A percentile compares a stretch with the other conserved stretches of the same genome.
phyloP scores from a whole-genome alignment of 306 rosid genomes.

The Vigna reflexopilosa region DNA sequence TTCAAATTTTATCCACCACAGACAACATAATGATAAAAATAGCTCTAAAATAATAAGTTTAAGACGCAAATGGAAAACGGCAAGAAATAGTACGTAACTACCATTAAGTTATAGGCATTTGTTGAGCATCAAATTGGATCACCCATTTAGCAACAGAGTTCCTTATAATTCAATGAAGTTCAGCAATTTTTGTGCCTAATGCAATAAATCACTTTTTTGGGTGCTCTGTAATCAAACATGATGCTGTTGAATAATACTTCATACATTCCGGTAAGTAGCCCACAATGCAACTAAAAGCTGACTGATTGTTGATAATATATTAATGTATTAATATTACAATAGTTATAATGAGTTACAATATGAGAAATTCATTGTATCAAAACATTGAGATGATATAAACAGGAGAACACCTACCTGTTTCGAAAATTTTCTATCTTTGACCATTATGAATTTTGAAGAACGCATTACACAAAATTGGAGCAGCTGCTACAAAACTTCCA shows the following conservation, averaged over 20 bases:
- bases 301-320: neutral
- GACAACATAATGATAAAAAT: no score
- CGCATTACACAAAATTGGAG: constrained; percentile 16
- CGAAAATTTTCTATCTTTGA: neutral
- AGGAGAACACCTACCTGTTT: constrained; percentile 23
- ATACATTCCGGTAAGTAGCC: neutral
- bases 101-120: no score
- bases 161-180: neutral
- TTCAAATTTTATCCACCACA: no score
- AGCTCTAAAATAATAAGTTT: no score
- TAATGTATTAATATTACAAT: constrained; percentile 6
- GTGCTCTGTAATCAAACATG: neutral
- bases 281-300: neutral
- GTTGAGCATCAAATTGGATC: no score
- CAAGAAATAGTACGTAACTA: no score
- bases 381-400: constrained; percentile 23
- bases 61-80: no score
- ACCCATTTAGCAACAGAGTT: no score
- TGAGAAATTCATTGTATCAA: constrained; percentile 12
- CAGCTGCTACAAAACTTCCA: constrained; percentile 31
- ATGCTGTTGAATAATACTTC: neutral
- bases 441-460: constrained; percentile 10
- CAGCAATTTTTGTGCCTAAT: neutral
- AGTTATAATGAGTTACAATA: neutral
- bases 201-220: neutral